phyloP scores from a whole-genome alignment of 148 eudicot genomes.

The Chenopodium formosanum region DNA sequence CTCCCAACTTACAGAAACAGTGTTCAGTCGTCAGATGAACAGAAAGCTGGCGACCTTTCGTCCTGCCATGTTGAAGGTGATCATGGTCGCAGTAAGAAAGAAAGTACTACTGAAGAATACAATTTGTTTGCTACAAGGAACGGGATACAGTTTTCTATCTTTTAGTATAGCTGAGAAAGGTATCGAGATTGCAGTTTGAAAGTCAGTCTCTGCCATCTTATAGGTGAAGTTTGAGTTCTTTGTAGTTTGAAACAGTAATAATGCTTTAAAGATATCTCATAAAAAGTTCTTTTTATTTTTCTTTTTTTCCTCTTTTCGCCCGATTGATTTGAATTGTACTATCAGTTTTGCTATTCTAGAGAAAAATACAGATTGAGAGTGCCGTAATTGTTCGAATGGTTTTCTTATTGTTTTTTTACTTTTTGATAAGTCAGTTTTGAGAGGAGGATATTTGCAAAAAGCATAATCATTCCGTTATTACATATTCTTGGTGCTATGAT shows the following conservation, averaged over 20 bases:
- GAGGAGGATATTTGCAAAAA: conserved; percentile 7
- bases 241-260: conserved; percentile 49
- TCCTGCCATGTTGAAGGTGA: conserved; percentile 41
- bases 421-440: conserved; percentile 17
- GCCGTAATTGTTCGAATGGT: conserved; percentile 23
- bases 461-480: too few relatives aligned
- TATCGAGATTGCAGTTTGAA: conserved; percentile 36
- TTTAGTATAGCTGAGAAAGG: conserved; percentile 41
- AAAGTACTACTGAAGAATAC: conserved; percentile 68
- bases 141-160: conserved; percentile 77
- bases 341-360: conserved; percentile 35
- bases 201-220: conserved; percentile 31
- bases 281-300: conserved; percentile 19
- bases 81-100: conserved; percentile 52
- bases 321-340: conserved; percentile 15
- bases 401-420: conserved; percentile 1
- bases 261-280: conserved; percentile 35
- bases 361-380: conserved; percentile 29
- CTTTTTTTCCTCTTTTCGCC: conserved; percentile 12
- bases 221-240: conserved; percentile 44
- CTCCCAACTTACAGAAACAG: conserved; percentile 43
- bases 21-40: conserved; percentile 49
- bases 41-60: conserved; percentile 29
- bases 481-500: too few relatives aligned
- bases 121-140: conserved; percentile 84